phyloP scores from a whole-genome alignment of 805 yeast species.

The Tanozyma kutaoensis region DNA sequence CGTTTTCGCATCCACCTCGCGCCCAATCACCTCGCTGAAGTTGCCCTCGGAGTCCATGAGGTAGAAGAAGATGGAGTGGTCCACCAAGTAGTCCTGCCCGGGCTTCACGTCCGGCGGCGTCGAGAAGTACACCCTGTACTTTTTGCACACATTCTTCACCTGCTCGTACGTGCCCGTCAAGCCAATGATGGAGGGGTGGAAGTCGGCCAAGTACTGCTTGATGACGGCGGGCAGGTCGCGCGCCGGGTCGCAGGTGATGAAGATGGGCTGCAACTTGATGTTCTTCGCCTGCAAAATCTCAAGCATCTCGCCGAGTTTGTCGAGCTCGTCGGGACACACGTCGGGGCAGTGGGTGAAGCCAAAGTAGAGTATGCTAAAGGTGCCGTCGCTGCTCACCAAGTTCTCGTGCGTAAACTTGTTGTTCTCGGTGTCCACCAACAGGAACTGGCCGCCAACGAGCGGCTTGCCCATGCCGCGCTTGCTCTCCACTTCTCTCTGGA shows the following conservation, averaged over 20 bases:
- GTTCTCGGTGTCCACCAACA: constrained; percentile 58
- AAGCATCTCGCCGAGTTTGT: constrained; percentile 69
- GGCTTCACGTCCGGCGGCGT: constrained; percentile 91
- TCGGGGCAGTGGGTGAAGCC: constrained; percentile 98
- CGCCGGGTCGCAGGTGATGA: constrained; percentile 95
- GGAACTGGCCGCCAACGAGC: constrained; percentile 82
- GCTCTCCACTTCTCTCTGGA: constrained; percentile 69
- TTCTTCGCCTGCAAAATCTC: constrained; percentile 44
- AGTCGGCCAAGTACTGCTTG: constrained; percentile 72
- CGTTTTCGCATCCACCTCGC: constrained; percentile 69
- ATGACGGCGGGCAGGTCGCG: constrained; percentile 83
- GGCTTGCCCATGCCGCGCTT: constrained; percentile 89
- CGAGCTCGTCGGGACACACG: constrained; percentile 96
- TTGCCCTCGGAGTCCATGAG: constrained; percentile 98
- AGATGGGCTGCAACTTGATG: constrained; percentile 67
- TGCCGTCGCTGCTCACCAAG: constrained; percentile 42
- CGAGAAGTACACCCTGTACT: constrained; percentile 90
- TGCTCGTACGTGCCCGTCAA: constrained; percentile 85
- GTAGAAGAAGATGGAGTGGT: constrained; percentile 94
- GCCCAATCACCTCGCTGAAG: constrained; percentile 88
- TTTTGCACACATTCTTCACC: constrained; percentile 74
- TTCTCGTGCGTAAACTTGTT: constrained; percentile 65
- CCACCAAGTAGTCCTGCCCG: constrained; percentile 93
- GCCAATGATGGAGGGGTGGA: constrained; percentile 83
- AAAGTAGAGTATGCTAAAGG: constrained; percentile 79